Evolutionary conservation across 1,284 basidiomycete species (phyloP), one percentile per base, ranked within the genome.

Genomic region (Blastosporella zonata): DNA sequence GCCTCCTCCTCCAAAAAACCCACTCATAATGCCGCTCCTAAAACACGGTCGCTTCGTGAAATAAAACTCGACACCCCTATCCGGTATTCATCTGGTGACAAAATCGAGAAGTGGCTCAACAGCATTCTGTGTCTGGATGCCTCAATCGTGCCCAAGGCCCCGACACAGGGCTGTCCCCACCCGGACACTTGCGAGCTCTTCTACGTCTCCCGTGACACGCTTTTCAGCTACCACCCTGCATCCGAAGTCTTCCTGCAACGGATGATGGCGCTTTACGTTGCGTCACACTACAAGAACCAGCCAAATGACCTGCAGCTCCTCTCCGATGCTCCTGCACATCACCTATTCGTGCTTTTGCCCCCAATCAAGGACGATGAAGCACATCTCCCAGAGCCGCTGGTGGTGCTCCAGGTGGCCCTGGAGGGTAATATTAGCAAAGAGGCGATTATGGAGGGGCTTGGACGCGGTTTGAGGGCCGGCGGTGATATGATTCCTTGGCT

Each of bases 401-500:
- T 94, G 3, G 97, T 99, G 1, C 67, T 99, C 17, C 94, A 97
- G 65, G 93, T 99, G 12, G 94, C 97, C 12, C 71, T 99, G 46
- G 97, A 99, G 68, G 97, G 97, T 6, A 90, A 90, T 62, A 95
- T 99, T 56, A 89, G 87, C 56, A 87, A 85, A 62, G 82, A 87
- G 43, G 85, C 82, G 23, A 92, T 99, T 49, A 74, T 97, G 74
- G 93, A 95, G 55, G 88, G 89, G 40, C 68, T 98, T 12, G 79
- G 81, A 36, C 74, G 91, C 41, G 93, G 93, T 10, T 73, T 85
- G 59, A 76, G 90, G 52, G 88, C 90, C 3, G 90, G 92, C 1
- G 97, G 97, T 1, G 97, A 99, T 72, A 84, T 99, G 80, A 98
- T 99, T 55, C 97, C 97, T 0, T 99, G 97, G 97, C 75, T 97